phyloP scores from a whole-genome alignment of 768 basidiomycete species.

The Pleurotus tuoliensis region DNA sequence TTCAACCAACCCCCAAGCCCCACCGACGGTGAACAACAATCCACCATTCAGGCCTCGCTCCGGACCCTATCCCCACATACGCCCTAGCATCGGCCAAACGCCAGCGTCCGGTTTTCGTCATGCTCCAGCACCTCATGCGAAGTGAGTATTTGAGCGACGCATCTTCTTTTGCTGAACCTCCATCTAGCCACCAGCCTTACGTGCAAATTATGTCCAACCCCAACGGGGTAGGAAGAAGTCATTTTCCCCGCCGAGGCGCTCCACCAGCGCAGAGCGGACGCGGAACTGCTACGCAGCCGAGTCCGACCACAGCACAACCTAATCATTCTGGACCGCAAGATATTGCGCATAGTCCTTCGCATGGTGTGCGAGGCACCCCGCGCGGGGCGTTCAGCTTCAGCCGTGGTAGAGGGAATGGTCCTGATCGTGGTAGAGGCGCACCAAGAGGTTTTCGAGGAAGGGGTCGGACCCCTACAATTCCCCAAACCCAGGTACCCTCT shows the following conservation, averaged over 20 bases:
- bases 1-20: slow-evolving; percentile 60
- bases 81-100: slow-evolving; percentile 47
- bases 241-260: not conserved
- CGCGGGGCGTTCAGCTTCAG: not conserved
- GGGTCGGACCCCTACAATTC: slow-evolving; percentile 6
- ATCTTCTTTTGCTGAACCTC: not conserved
- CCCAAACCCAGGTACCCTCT: not conserved
- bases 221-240: not conserved
- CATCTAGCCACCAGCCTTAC: not conserved
- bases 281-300: not conserved
- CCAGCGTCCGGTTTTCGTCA: slow-evolving; percentile 66
- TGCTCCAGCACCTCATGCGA: slow-evolving; percentile 24
- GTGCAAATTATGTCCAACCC: not conserved
- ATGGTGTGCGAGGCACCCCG: not conserved
- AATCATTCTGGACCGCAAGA: not conserved
- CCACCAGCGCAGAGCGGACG: not conserved
- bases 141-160: not conserved
- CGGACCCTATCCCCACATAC: slow-evolving; percentile 63
- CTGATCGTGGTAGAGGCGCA: not conserved
- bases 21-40: slow-evolving; percentile 41
- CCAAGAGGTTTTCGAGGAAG: slow-evolving; percentile 11
- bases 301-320: not conserved
- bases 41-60: slow-evolving; percentile 63
- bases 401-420: not conserved
- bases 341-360: not conserved